Conservation (phyloP, 1,139 yeast species). For the Kodamaea ohmeri region DNA sequence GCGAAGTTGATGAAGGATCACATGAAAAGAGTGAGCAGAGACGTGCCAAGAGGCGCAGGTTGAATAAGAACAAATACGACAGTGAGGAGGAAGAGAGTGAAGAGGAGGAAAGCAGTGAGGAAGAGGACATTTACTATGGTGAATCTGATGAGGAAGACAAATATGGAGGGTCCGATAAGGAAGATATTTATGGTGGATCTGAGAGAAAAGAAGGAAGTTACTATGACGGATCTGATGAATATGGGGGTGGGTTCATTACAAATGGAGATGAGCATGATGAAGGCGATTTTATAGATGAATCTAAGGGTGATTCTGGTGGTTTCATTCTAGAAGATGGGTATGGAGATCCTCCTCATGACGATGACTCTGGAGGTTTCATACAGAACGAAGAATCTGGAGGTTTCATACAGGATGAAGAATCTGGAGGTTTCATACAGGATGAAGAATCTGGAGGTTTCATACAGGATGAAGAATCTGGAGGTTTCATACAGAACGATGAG, state of each 20-base stretch:
- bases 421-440: conserved; percentile 9
- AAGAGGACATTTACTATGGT: conserved; percentile 10
- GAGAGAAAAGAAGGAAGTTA: conserved; percentile 3
- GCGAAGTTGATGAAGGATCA: conserved; percentile 40
- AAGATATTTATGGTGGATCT: conserved; percentile 7
- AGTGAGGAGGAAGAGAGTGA: conserved; percentile 1
- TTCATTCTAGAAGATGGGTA: conserved; percentile 10
- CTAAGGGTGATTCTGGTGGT: conserved; percentile 8
- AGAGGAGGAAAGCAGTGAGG: conserved; percentile 4
- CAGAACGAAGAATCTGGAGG: conserved; percentile 8
- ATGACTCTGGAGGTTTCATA: conserved; percentile 8
- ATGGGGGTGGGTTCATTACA: conserved; percentile 16
- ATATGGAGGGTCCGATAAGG: conserved; percentile 7
- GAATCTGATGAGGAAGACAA: neutral
- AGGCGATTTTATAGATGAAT: conserved; percentile 8
- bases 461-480: conserved; percentile 1
- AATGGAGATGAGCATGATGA: conserved; percentile 10
- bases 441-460: neutral
- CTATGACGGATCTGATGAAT: conserved; percentile 5
- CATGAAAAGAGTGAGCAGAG: conserved; percentile 5
- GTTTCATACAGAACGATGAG: neutral
- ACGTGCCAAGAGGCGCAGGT: neutral
- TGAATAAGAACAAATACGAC: neutral
- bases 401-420: conserved; percentile 4
- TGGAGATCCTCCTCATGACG: conserved; percentile 6